Conservation (phyloP, 805 yeast genomes). For the Ogataea nakhonphanomensis region DNA sequence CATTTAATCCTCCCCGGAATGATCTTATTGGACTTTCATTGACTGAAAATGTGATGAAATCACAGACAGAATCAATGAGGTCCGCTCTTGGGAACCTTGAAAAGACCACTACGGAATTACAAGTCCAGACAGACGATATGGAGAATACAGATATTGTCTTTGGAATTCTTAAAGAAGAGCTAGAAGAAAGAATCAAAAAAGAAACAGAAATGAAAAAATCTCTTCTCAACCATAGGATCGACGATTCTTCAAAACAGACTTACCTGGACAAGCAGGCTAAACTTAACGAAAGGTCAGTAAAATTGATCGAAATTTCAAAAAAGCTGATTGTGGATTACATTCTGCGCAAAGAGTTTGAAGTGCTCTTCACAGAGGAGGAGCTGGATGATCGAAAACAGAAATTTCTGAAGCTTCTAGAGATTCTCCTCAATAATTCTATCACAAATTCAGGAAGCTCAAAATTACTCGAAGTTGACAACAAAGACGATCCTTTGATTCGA, state of each 20-base stretch:
- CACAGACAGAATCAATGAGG: constrained; percentile 14
- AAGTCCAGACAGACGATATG: constrained; percentile 4
- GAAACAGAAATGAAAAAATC: constrained; percentile 9
- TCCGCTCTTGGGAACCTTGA: constrained; percentile 1
- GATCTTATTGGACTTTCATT: constrained; percentile 28
- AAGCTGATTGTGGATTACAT: constrained; percentile 28
- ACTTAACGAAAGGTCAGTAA: constrained; percentile 21
- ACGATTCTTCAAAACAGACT: constrained; percentile 1
- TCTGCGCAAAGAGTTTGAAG: constrained; percentile 24
- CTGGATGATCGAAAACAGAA: constrained; percentile 20
- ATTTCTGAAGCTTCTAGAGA: constrained; percentile 30
- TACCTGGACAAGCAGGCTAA: constrained; percentile 11
- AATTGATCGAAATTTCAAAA: constrained; percentile 25
- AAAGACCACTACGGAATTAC: not conserved
- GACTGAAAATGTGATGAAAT: constrained; percentile 17
- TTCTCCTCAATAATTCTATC: constrained; percentile 31
- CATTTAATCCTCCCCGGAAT: constrained; percentile 29
- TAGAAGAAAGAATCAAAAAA: constrained; percentile 8
- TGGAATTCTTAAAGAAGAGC: constrained; percentile 8
- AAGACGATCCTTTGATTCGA: constrained; percentile 34
- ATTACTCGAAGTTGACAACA: constrained; percentile 26
- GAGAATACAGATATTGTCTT: constrained; percentile 6
- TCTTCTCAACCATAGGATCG: constrained; percentile 4
- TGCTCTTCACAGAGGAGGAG: constrained; percentile 20
- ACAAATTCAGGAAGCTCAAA: constrained; percentile 13